Evolutionary conservation across 1,139 yeast genomes (phyloP).

Genomic region (Debaryomyces sp.): DNA sequence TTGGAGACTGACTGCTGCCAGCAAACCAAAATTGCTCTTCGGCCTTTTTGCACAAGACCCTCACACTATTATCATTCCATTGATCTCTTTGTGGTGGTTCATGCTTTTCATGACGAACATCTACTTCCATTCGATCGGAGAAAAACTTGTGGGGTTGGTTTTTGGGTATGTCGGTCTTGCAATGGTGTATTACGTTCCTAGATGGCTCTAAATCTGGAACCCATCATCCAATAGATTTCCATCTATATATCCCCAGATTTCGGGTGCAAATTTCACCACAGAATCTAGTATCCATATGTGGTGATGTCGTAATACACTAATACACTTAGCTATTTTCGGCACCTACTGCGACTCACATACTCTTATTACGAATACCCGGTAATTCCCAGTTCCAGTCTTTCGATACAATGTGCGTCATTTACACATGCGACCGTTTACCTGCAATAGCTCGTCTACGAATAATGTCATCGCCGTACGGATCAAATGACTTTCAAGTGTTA

Average conservation of each 20-base stretch:
- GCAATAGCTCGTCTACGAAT: not conserved
- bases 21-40: not conserved
- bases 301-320: not conserved
- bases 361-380: not conserved
- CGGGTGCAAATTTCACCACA: not conserved
- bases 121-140: constrained; percentile 80
- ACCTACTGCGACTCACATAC: not conserved
- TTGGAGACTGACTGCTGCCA: not conserved
- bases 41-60: constrained; percentile 38
- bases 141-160: constrained; percentile 66
- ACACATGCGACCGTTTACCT: not conserved
- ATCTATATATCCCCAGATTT: not conserved
- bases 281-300: not conserved
- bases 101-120: constrained; percentile 85
- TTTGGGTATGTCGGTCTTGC: constrained; percentile 58
- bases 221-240: not conserved
- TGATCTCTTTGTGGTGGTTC: constrained; percentile 75
- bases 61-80: constrained; percentile 38
- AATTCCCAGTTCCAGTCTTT: not conserved
- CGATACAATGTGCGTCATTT: not conserved
- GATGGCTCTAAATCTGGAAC: constrained; percentile 13
- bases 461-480: not conserved
- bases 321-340: not conserved
- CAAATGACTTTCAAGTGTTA: not conserved
- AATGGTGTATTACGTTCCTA: constrained; percentile 39